Base-by-base conservation (phyloP, 805 yeast genomes). In the Zygosaccharomyces bisporus region DNA sequence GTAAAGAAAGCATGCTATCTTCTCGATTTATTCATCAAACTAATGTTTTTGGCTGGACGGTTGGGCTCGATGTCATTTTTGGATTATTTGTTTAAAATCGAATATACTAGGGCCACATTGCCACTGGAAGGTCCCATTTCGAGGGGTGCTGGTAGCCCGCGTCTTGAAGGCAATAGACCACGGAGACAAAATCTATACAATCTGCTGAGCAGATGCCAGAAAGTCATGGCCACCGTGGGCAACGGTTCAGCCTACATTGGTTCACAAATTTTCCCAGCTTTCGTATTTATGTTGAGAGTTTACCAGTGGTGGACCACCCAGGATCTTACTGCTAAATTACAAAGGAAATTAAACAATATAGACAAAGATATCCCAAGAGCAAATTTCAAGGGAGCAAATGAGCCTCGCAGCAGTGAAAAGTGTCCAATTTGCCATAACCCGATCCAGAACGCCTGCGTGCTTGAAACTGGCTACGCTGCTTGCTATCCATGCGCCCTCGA, bases 231-330 rank as follows among this genome's bases (percentile, higher is more conserved):
- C 1, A 53, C 59, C 27, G 49, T 52, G 5, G 33, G 34, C 10
- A 21, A 35, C 5, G 17, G 43, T 4, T 36, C 49, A 4, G 34
- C 58, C 3, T 47, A 37, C 19, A 43, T 75, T 52, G 74, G 78
- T 39, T 67, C 61, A 2, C 54, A 85, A 2, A 61, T 81, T 35
- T 79, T 91, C 65, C 96, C 96, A 0, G 73, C 83, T 0, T 86
- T 95, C 2, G 83, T 90, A 41, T 89, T 91, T 59, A 57, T 81
- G 18, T 71, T 90, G 48, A 87, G 88, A 65, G 86, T 90, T 54
- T 71, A 88, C 27, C 97, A 90, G 63, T 90, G 97, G 96, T 90
- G 95, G 95, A 79, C 80, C 49, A 76, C 85, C 19, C 80, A 89
- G 12, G 87, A 84, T 47, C 76, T 87, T 57, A 79, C 86, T 3